Conservation (phyloP, 352 stramenopile species). For the Pythium angustatum region DNA sequence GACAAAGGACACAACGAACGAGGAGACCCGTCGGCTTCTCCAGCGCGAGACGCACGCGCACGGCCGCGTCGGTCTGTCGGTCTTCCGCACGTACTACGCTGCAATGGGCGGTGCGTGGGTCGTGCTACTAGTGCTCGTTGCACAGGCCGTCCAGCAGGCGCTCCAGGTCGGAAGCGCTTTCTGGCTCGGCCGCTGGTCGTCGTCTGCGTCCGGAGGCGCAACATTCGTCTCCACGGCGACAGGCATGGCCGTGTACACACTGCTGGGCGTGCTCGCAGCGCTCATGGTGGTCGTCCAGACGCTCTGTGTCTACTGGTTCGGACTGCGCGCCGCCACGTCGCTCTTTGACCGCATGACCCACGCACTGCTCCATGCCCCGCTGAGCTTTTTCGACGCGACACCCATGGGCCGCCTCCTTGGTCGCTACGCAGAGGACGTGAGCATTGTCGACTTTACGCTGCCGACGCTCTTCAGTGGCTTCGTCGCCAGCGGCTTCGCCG, state of each 20-base stretch:
- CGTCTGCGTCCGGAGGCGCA: too few species aligned
- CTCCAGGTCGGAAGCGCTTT: constrained; percentile 4
- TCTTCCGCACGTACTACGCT: constrained; percentile 4
- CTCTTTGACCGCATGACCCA: constrained; percentile 83
- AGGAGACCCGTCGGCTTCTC: background rate
- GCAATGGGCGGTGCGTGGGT: background rate
- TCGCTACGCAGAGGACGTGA: constrained; percentile 91
- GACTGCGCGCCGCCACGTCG: background rate
- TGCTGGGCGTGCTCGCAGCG: background rate
- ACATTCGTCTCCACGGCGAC: background rate
- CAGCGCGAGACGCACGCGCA: background rate
- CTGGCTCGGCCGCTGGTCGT: constrained; percentile 5
- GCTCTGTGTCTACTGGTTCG: background rate
- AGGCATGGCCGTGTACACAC: background rate
- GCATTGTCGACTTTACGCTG: constrained; percentile 89
- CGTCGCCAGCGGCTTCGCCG: constrained; percentile 40
- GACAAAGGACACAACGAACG: background rate
- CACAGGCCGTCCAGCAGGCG: background rate
- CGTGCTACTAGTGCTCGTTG: background rate
- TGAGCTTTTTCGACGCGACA: constrained; percentile 94
- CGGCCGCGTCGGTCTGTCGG: background rate
- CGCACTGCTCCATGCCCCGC: constrained; percentile 86
- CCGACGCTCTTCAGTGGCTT: constrained; percentile 41
- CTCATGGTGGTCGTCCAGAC: background rate
- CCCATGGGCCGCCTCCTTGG: constrained; percentile 88